Conservation (phyloP, 352 stramenopile genomes). For the Pythium periplocum region DNA sequence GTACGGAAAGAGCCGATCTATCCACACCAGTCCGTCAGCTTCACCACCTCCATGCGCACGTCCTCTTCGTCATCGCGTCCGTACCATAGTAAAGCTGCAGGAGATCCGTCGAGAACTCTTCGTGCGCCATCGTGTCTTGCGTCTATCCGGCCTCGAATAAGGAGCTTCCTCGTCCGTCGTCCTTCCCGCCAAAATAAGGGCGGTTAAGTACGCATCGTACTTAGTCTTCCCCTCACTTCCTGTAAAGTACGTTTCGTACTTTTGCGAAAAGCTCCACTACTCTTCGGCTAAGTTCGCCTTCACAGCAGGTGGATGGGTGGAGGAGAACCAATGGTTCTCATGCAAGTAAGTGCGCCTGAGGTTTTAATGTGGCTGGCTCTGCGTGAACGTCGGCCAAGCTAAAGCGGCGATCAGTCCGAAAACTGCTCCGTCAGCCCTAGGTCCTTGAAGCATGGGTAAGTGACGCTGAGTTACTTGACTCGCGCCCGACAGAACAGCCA, state of each 20-base stretch:
- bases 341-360: background rate
- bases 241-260: conserved; percentile 4
- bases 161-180: conserved; percentile 19
- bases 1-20: conserved; percentile 85
- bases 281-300: conserved; percentile 10
- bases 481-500: conserved; percentile 15
- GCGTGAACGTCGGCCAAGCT: conserved; percentile 5
- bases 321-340: conserved; percentile 28
- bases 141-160: conserved; percentile 16
- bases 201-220: background rate
- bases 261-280: background rate
- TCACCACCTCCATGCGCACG: too few relatives aligned
- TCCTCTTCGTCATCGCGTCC: background rate
- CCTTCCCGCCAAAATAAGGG: background rate
- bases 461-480: conserved; percentile 20
- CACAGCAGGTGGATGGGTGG: conserved; percentile 22
- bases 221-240: background rate
- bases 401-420: conserved; percentile 44
- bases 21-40: too few relatives aligned
- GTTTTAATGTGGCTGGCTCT: conserved; percentile 15
- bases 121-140: conserved; percentile 40
- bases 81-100: conserved; percentile 86
- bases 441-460: conserved; percentile 80
- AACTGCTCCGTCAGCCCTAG: conserved; percentile 73
- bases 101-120: conserved; percentile 81